A percentile compares a stretch with the other conserved stretches of the same genome.
Conservation (phyloP, 495 filamentous ascomycete species). For the Penicillium tannophilum region DNA sequence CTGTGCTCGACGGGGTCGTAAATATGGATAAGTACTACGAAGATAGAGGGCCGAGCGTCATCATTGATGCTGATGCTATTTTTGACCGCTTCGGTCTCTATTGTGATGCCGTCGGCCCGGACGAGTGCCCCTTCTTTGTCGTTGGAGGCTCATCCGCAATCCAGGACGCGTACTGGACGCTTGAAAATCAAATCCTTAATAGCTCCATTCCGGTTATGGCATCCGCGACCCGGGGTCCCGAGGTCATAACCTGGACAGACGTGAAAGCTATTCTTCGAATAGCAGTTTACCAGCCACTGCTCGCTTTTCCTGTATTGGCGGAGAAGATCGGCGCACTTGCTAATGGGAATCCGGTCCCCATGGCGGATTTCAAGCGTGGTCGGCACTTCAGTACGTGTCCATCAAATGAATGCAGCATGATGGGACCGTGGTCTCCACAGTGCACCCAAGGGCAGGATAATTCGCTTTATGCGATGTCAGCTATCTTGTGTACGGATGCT, state of each 20-base stretch:
- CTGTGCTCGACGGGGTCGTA: conserved; percentile 57
- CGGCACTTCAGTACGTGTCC: conserved; percentile 37
- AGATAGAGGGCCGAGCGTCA: conserved; percentile 41
- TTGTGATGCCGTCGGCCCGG: conserved; percentile 47
- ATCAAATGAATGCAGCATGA: conserved; percentile 37
- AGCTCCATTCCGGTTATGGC: conserved; percentile 49
- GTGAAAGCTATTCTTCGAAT: conserved; percentile 34
- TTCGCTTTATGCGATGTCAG: conserved; percentile 44
- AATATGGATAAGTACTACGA: conserved; percentile 51
- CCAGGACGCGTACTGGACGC: conserved; percentile 38
- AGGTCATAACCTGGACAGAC: conserved; percentile 48
- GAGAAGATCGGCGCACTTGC: conserved; percentile 55
- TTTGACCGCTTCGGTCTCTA: conserved; percentile 49
- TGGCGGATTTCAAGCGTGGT: conserved; percentile 51
- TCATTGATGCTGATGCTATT: conserved; percentile 53
- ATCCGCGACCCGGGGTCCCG: conserved; percentile 36
- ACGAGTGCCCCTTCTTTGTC: conserved; percentile 46
- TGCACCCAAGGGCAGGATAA: conserved; percentile 47
- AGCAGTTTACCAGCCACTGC: conserved; percentile 59
- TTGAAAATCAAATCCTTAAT: conserved; percentile 43
- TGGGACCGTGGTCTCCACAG: conserved; percentile 42
- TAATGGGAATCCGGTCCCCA: conserved; percentile 51
- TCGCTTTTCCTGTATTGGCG: conserved; percentile 59
- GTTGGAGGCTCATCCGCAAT: conserved; percentile 40
- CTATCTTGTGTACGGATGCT: conserved; percentile 67